A percentile compares a stretch with the other conserved stretches of the same genome.
Evolutionary conservation across 169 alveolate species (phyloP).

Genomic region (Plasmodium relictum): DNA sequence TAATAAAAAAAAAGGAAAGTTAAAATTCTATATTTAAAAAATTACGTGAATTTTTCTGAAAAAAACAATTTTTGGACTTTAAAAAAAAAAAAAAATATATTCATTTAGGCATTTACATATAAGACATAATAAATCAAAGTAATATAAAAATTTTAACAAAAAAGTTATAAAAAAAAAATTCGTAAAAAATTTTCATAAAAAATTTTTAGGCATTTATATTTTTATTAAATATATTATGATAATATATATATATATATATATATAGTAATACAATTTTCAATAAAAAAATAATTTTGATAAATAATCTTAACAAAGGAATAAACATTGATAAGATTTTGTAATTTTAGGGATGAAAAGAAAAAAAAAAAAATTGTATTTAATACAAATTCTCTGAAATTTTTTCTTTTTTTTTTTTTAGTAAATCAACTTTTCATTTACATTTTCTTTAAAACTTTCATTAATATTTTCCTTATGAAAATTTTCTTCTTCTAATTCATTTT

Average conservation of each 20-base stretch:
- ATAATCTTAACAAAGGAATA: slow-evolving; percentile 10
- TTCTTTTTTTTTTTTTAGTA: slow-evolving; percentile 24
- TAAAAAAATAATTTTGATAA: slow-evolving; percentile 15
- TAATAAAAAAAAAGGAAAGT: no score
- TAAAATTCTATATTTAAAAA: no score
- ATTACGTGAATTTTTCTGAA: no score
- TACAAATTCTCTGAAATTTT: neutral
- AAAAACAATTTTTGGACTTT: no score
- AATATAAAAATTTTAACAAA: slow-evolving; percentile 9
- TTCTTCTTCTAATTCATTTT: slow-evolving; percentile 45
- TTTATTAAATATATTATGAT: no score
- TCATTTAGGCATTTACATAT: slow-evolving; percentile 33
- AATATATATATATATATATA: slow-evolving; percentile 8
- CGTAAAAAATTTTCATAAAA: slow-evolving; percentile 3
- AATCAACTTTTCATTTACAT: slow-evolving; percentile 68
- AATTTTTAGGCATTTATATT: neutral
- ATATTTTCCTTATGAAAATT: slow-evolving; percentile 50
- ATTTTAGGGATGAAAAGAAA: neutral
- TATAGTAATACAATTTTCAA: slow-evolving; percentile 5
- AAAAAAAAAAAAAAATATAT: slow-evolving; percentile 45
- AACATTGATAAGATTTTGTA: neutral
- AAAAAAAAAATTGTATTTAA: neutral
- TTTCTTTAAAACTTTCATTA: slow-evolving; percentile 70
- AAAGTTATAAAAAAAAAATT: slow-evolving; percentile 9
- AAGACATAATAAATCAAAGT: slow-evolving; percentile 4